phyloP scores from a whole-genome alignment of 1,284 basidiomycete species.

The Trichosporon faecale region DNA sequence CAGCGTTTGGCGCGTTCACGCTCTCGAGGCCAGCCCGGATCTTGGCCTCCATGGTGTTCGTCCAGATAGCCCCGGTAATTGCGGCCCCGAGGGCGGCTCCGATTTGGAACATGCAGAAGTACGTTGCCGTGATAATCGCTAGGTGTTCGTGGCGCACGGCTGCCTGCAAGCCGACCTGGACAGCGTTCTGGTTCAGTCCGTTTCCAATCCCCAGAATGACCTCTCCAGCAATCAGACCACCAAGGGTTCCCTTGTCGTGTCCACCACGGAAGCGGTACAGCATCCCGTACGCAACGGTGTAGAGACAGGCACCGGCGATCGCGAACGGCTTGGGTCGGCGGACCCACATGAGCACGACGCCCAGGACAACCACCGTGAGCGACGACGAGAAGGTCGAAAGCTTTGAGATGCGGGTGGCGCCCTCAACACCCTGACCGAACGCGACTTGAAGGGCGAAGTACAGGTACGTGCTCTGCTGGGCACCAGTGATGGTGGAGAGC shows the following conservation, averaged over 20 bases:
- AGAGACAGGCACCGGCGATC: conserved; percentile 38
- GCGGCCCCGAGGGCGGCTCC: conserved; percentile 46
- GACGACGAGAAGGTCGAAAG: conserved; percentile 51
- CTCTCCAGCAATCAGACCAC: conserved; percentile 47
- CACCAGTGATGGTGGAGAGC: conserved; percentile 44
- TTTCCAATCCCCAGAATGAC: conserved; percentile 45
- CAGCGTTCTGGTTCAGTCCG: conserved; percentile 46
- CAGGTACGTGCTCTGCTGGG: conserved; percentile 43
- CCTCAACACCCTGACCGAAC: conserved; percentile 37
- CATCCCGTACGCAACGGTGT: conserved; percentile 47
- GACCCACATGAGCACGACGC: conserved; percentile 46
- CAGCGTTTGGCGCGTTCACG: neutral
- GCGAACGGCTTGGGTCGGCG: conserved; percentile 51
- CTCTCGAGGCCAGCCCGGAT: conserved; percentile 39
- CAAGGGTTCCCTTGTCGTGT: conserved; percentile 22
- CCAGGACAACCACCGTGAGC: conserved; percentile 45
- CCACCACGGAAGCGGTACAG: conserved; percentile 51
- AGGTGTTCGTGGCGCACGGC: conserved; percentile 46
- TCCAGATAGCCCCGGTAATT: conserved; percentile 53
- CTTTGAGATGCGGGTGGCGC: conserved; percentile 39
- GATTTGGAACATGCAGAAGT: conserved; percentile 37
- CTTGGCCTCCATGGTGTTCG: conserved; percentile 21
- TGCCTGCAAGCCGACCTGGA: conserved; percentile 48
- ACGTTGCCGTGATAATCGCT: conserved; percentile 47
- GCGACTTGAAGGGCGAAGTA: conserved; percentile 48